Evolutionary conservation across 1,284 basidiomycete genomes (phyloP).

Genomic region (Naganishia sp.): DNA sequence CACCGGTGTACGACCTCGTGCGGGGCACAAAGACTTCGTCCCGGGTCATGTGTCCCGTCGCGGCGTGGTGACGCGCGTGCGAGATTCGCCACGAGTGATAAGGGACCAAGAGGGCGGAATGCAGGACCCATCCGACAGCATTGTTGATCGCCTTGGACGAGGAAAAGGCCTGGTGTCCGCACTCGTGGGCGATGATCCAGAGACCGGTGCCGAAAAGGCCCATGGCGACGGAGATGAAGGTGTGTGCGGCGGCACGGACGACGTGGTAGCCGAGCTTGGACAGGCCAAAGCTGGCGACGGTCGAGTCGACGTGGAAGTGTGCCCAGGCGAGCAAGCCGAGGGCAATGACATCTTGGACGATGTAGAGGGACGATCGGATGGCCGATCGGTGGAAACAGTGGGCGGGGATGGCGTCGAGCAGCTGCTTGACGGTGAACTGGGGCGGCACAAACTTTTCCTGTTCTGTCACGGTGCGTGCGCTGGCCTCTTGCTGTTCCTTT

Average conservation of each 20-base stretch:
- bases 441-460: slow-evolving; percentile 50
- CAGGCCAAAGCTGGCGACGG: slow-evolving; percentile 55
- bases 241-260: slow-evolving; percentile 71
- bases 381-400: slow-evolving; percentile 94
- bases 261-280: slow-evolving; percentile 67
- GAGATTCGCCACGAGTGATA: slow-evolving; percentile 98
- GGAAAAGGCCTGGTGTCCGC: slow-evolving; percentile 97
- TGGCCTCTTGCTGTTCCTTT: slow-evolving; percentile 38
- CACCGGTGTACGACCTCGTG: slow-evolving; percentile 72
- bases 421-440: slow-evolving; percentile 55
- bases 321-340: slow-evolving; percentile 70
- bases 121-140: slow-evolving; percentile 88
- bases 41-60: slow-evolving; percentile 89
- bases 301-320: slow-evolving; percentile 67
- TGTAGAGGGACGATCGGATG: slow-evolving; percentile 76
- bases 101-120: slow-evolving; percentile 90
- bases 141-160: slow-evolving; percentile 93
- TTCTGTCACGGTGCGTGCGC: slow-evolving; percentile 13
- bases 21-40: slow-evolving; percentile 96
- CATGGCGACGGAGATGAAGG: slow-evolving; percentile 75
- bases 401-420: slow-evolving; percentile 83
- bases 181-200: slow-evolving; percentile 84
- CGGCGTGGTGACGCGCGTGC: slow-evolving; percentile 95
- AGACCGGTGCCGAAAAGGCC: slow-evolving; percentile 90
- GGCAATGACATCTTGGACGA: slow-evolving; percentile 74